These are phyloP conservation scores for Lepidium didymum DNA, from an alignment of 345 rosid species.

Conservation along the genomic window DNA sequence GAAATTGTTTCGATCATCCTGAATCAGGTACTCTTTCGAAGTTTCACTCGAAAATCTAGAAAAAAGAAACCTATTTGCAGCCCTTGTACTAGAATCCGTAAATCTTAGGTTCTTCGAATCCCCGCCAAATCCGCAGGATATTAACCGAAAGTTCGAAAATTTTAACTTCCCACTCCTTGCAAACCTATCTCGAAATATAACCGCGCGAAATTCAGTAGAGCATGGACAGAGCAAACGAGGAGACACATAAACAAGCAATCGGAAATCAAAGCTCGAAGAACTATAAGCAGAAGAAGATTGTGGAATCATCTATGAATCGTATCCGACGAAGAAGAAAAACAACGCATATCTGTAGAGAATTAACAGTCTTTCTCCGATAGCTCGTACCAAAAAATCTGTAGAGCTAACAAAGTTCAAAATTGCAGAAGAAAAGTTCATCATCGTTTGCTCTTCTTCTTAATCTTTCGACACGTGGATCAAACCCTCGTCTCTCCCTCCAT, in stretches of 20 bases:
- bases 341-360: not conserved
- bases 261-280: constrained; percentile 26
- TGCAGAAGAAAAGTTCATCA: not conserved
- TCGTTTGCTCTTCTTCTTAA: not conserved
- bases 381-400: not conserved
- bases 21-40: constrained; percentile 28
- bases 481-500: not conserved
- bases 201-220: constrained; percentile 13
- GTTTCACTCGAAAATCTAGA: constrained; percentile 36
- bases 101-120: constrained; percentile 26
- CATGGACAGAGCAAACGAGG: constrained; percentile 27
- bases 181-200: not conserved
- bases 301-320: constrained; percentile 35
- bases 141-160: constrained; percentile 23
- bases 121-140: constrained; percentile 23
- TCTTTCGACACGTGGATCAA: not conserved
- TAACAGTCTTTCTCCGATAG: not conserved
- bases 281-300: constrained; percentile 27
- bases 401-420: not conserved
- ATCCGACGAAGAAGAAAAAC: not conserved
- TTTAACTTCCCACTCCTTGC: not conserved
- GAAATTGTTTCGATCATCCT: constrained; percentile 39
- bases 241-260: not conserved
- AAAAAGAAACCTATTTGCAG: constrained; percentile 23
- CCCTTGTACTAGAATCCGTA: constrained; percentile 22